phyloP scores from a whole-genome alignment of 306 rosid genomes.

The Styphnolobium japonicum region DNA sequence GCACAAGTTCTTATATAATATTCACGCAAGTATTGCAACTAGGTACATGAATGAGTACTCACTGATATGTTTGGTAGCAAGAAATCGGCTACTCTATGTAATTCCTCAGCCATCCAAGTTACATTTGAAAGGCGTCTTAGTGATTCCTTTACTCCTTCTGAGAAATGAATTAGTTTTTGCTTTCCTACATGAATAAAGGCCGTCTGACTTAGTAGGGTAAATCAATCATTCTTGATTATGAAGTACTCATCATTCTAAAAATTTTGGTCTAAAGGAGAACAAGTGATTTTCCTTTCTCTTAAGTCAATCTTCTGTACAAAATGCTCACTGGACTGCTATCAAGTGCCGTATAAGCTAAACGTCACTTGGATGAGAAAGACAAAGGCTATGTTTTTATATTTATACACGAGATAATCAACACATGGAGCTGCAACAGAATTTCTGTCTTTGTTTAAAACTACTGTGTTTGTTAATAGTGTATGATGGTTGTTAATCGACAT shows the following conservation, averaged over 20 bases:
- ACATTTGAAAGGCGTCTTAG: conserved; percentile 69
- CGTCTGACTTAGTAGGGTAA: conserved; percentile 9
- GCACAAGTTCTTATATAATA: not conserved
- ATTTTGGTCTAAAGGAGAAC: not conserved
- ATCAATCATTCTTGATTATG: conserved; percentile 1
- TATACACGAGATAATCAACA: not conserved
- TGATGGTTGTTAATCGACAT: not conserved
- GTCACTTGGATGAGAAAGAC: not conserved
- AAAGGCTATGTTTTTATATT: not conserved
- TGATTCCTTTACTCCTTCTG: conserved; percentile 80
- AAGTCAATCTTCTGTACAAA: not conserved
- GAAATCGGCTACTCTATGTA: conserved; percentile 69
- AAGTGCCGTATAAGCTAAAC: not conserved
- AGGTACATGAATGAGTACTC: conserved; percentile 37
- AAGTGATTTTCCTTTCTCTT: not conserved
- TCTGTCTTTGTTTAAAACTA: not conserved
- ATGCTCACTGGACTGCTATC: not conserved
- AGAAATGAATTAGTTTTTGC: conserved; percentile 68
- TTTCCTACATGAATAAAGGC: conserved; percentile 45
- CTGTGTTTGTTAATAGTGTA: not conserved
- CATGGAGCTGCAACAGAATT: not conserved
- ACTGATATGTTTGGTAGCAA: conserved; percentile 67
- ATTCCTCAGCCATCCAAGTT: conserved; percentile 83
- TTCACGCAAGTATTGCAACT: conserved; percentile 12
- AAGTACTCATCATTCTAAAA: conserved; percentile 1